Conservation (phyloP, 1,284 basidiomycete species). For the Ganoderma resinaceum region DNA sequence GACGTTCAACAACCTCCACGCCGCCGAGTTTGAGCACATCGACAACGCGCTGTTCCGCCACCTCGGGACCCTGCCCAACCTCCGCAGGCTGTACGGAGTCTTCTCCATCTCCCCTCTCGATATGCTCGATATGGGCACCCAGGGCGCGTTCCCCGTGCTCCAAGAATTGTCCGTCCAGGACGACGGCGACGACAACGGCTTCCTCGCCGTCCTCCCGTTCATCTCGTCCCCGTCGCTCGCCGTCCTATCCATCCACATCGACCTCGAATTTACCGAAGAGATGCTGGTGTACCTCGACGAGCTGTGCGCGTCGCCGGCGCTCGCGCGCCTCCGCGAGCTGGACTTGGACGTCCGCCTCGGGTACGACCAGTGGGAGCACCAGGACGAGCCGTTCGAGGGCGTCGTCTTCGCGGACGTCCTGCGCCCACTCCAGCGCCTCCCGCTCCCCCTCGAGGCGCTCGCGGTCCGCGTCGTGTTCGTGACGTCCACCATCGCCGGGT, state of each 20-base stretch:
- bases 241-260: not conserved
- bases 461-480: not conserved
- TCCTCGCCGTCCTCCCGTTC: not conserved
- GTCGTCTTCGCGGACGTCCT: not conserved
- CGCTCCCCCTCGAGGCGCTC: not conserved
- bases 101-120: not conserved
- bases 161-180: not conserved
- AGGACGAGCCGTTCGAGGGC: not conserved
- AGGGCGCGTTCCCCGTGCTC: not conserved
- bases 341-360: not conserved
- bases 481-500: not conserved
- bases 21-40: not conserved
- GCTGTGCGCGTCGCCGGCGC: not conserved
- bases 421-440: not conserved
- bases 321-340: not conserved
- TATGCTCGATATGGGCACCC: not conserved
- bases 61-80: not conserved
- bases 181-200: not conserved
- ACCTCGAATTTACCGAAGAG: not conserved
- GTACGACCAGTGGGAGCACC: not conserved
- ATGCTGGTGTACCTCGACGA: not conserved
- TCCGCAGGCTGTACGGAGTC: not conserved
- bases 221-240: not conserved
- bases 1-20: not conserved
- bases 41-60: not conserved